phyloP scores from a whole-genome alignment of 805 yeast genomes.

The Kodamaea kaohsiungensis region DNA sequence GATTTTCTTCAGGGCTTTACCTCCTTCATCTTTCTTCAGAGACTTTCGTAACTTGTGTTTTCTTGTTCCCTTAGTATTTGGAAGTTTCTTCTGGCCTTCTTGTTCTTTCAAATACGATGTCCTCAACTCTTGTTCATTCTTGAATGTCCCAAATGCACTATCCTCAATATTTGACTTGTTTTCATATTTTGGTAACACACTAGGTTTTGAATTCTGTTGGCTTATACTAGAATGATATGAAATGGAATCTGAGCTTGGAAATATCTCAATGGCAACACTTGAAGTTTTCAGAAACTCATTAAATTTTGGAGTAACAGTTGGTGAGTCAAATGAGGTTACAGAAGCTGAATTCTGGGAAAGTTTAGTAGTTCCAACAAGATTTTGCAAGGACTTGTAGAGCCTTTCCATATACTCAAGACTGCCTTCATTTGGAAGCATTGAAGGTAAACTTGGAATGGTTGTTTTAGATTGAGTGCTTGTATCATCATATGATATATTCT shows the following conservation, averaged over 20 bases:
- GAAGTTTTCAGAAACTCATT: too few relatives aligned
- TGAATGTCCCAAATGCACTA: not conserved
- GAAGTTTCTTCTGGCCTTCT: not conserved
- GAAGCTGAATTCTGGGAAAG: not conserved
- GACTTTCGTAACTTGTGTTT: not conserved
- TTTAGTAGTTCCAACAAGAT: not conserved
- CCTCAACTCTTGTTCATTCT: not conserved
- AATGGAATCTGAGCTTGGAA: too few relatives aligned
- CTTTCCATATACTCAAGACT: slow-evolving; percentile 11
- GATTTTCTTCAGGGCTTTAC: not conserved
- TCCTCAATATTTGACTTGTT: not conserved
- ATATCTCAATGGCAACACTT: too few relatives aligned
- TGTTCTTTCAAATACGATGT: not conserved
- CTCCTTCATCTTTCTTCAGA: not conserved
- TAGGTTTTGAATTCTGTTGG: not conserved
- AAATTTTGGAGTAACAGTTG: not conserved
- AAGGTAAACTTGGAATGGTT: not conserved
- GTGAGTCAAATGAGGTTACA: too few relatives aligned
- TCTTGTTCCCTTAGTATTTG: not conserved
- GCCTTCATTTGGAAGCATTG: slow-evolving; percentile 10
- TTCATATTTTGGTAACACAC: not conserved
- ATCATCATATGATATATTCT: not conserved
- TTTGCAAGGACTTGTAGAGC: slow-evolving; percentile 8
- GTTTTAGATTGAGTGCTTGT: not conserved
- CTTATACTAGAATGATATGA: too few relatives aligned